phyloP scores from a whole-genome alignment of 192 early-diverging fungal species.

The Pilaira anomala region DNA sequence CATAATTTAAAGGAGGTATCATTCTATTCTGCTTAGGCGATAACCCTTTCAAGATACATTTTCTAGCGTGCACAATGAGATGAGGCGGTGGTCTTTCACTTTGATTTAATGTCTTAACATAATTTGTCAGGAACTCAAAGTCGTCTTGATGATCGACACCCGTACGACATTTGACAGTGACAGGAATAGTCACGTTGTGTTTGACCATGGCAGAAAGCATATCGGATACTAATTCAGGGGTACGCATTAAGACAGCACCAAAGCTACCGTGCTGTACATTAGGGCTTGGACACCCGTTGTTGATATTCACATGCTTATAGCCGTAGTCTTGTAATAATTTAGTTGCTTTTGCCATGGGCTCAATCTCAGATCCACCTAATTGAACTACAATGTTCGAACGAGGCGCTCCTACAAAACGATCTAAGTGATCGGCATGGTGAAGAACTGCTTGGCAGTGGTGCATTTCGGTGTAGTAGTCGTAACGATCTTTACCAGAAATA shows the following conservation, averaged over 20 bases:
- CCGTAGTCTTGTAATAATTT: conserved; percentile 53
- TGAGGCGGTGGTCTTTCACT: conserved; percentile 36
- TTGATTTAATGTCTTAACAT: conserved; percentile 35
- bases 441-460: conserved; percentile 57
- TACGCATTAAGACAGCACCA: conserved; percentile 72
- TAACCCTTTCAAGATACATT: conserved; percentile 62
- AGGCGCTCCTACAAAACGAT: conserved; percentile 47
- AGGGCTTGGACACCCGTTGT: conserved; percentile 70
- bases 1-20: conserved; percentile 62
- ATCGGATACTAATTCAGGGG: conserved; percentile 50
- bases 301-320: conserved; percentile 63
- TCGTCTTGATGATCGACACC: conserved; percentile 70
- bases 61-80: conserved; percentile 68
- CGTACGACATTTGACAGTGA: conserved; percentile 76
- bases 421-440: conserved; percentile 35
- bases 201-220: conserved; percentile 56
- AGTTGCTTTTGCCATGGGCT: conserved; percentile 47
- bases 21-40: conserved; percentile 66
- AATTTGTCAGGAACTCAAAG: conserved; percentile 52
- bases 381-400: conserved; percentile 53
- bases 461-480: conserved; percentile 73
- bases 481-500: conserved; percentile 55
- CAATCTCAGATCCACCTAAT: conserved; percentile 50
- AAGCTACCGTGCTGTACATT: conserved; percentile 57
- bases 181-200: conserved; percentile 42